A percentile compares a stretch with the other conserved stretches of the same genome.
Evolutionary conservation across 345 rosid genomes (phyloP).

Genomic region (Eucalyptus cloeziana): DNA sequence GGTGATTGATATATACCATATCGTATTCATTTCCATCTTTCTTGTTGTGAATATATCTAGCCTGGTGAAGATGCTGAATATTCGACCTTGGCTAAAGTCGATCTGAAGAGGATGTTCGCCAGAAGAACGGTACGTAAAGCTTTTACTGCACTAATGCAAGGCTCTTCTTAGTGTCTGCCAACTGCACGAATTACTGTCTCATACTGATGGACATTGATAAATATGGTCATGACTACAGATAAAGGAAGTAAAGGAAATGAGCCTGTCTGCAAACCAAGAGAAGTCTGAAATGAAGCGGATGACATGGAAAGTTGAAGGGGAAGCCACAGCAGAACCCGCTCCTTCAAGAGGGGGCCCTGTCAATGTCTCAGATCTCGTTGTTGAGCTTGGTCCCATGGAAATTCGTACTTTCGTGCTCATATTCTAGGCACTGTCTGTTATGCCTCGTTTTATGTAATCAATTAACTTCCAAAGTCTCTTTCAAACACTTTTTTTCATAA

Average conservation of each 20-base stretch:
- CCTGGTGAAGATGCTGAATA: constrained; percentile 46
- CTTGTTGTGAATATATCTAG: constrained; percentile 5
- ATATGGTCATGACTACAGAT: constrained; percentile 18
- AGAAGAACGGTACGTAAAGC: constrained; percentile 29
- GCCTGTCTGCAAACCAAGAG: constrained; percentile 56
- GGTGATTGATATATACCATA: not conserved
- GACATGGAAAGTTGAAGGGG: constrained; percentile 63
- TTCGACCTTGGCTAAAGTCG: constrained; percentile 52
- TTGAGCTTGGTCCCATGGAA: constrained; percentile 81
- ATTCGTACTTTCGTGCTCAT: constrained; percentile 54
- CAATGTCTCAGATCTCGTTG: constrained; percentile 20
- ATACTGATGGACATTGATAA: not conserved
- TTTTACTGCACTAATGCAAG: not conserved
- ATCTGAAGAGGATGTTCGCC: constrained; percentile 56
- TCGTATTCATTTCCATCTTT: not conserved
- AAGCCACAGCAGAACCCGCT: not conserved
- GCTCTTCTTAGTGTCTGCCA: not conserved
- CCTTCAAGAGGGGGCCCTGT: constrained; percentile 44
- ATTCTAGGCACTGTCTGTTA: not conserved
- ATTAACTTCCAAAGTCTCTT: not conserved
- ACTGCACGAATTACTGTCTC: not conserved
- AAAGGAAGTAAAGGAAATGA: constrained; percentile 55
- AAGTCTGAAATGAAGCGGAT: constrained; percentile 52
- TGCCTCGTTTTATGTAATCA: not conserved
- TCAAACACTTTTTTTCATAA: not conserved